Evolutionary conservation across 2,329 filamentous ascomycete genomes (phyloP).

Genomic region (Neonectria neomacrospora): DNA sequence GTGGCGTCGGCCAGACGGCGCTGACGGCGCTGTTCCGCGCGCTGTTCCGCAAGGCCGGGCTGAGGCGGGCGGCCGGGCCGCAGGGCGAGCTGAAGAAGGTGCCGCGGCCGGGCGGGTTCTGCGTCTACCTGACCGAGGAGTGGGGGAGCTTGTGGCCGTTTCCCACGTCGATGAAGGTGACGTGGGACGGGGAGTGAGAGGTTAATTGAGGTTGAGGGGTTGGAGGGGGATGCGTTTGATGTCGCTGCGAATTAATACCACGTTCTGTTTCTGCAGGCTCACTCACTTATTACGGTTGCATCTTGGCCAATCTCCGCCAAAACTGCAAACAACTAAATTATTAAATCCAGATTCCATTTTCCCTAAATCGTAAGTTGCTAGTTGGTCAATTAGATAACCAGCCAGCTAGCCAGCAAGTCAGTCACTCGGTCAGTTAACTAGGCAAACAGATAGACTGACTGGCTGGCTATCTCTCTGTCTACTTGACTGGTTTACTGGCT

Average conservation of each 20-base stretch:
- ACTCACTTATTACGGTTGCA: no score
- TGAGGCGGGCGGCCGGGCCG: constrained; percentile 69
- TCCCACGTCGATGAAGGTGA: constrained; percentile 64
- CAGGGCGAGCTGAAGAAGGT: constrained; percentile 77
- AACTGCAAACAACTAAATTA: no score
- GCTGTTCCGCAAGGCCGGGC: constrained; percentile 68
- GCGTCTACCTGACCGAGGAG: constrained; percentile 73
- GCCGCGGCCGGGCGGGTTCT: constrained; percentile 63
- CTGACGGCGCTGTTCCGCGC: constrained; percentile 76
- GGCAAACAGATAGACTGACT: no score
- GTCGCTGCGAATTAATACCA: constrained; percentile 6
- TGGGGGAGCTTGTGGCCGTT: constrained; percentile 63
- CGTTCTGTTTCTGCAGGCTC: neutral
- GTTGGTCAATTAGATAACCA: no score
- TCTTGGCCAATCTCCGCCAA: no score
- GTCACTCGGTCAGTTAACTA: no score
- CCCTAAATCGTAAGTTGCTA: no score
- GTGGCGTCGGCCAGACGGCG: constrained; percentile 68
- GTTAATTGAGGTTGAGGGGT: neutral
- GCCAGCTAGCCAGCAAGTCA: no score
- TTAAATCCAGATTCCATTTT: no score
- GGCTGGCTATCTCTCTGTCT: no score
- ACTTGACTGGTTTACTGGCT: no score
- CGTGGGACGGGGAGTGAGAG: constrained; percentile 56
- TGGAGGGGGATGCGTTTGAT: neutral